Conservation (phyloP, 768 basidiomycete species). For the Mycena vulgaris region DNA sequence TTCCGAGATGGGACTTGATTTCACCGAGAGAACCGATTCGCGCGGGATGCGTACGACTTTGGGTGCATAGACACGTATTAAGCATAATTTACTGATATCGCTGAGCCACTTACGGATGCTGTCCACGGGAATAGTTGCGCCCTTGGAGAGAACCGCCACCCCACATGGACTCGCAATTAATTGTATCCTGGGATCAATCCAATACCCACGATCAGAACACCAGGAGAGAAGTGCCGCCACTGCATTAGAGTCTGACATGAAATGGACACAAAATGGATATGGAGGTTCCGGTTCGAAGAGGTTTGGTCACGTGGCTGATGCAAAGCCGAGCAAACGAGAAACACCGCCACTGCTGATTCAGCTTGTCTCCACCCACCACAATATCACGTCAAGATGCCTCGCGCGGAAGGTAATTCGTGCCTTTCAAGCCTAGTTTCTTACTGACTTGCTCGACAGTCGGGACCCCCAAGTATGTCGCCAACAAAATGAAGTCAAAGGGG, state of each 20-base stretch:
- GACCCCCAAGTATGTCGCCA: constrained; percentile 91
- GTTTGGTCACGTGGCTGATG: too few species aligned
- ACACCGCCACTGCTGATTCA: constrained; percentile 31
- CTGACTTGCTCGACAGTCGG: constrained; percentile 66
- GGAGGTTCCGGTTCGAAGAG: background rate
- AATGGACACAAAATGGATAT: constrained; percentile 18
- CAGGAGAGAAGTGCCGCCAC: constrained; percentile 59
- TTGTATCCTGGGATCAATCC: constrained; percentile 62
- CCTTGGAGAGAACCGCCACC: constrained; percentile 55
- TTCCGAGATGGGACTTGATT: constrained; percentile 65
- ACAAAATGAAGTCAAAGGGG: constrained; percentile 98
- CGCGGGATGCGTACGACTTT: constrained; percentile 80
- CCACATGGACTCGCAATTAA: constrained; percentile 49
- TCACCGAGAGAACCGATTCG: constrained; percentile 71
- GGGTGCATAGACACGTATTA: constrained; percentile 21
- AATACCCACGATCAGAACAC: constrained; percentile 63
- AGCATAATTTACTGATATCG: constrained; percentile 11
- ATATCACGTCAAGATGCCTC: constrained; percentile 70
- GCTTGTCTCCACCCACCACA: constrained; percentile 28
- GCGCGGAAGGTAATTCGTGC: constrained; percentile 76
- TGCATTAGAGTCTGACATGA: constrained; percentile 29
- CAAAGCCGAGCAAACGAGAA: too few species aligned
- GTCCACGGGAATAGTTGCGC: constrained; percentile 49
- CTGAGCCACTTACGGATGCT: constrained; percentile 54
- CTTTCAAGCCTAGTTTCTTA: background rate